Base-by-base conservation (phyloP, 2,329 filamentous ascomycete genomes). In the Pyrenophora tritici-repentis region DNA sequence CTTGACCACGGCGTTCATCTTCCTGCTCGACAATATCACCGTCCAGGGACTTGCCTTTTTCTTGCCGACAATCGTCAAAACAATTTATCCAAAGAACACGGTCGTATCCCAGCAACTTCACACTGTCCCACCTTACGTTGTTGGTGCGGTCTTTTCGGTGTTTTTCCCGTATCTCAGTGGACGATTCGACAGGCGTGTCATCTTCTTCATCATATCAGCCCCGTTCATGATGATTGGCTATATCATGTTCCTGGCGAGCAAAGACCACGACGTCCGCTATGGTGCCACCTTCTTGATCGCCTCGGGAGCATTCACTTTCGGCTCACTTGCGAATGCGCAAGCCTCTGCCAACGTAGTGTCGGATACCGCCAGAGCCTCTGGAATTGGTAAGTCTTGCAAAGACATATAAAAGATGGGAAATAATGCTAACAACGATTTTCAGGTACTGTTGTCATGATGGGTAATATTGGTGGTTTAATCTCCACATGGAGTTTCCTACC, bases 41-140 rank as follows among this genome's bases (percentile, higher is more conserved):
- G 86, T 89, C 2, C 85, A 89, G 65, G 86, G 86, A 3, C 76
- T 90, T 3, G 84, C 84, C 1, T 88, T 89, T 76, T 89, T 89
- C 70, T 75, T 81, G 0, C 87, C 87, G 0, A 90, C 86, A 0
- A 89, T 91, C 55, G 85, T 90, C 35, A 73, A 74, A 36, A 87
- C 82, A 5, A 89, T 90, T 59, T 90, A 89, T 62, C 83, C 84
- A 0, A 63, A 79, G 1, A 75, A 76, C 47, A 77, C 75, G 12
- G 79, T 84, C 2, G 76, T 90, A 12, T 80, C 79, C 1, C 84
- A 89, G 65, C 88, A 90, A 70, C 81, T 90, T 0, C 83, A 83
- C 56, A 89, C 86, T 0, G 87, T 89, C 0, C 88, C 87, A 0
- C 87, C 87, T 0, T 90, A 90, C 62, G 72, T 86, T 0, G 83